Conservation (phyloP, 805 yeast species). For the Metahyphopichia silvanorum region DNA sequence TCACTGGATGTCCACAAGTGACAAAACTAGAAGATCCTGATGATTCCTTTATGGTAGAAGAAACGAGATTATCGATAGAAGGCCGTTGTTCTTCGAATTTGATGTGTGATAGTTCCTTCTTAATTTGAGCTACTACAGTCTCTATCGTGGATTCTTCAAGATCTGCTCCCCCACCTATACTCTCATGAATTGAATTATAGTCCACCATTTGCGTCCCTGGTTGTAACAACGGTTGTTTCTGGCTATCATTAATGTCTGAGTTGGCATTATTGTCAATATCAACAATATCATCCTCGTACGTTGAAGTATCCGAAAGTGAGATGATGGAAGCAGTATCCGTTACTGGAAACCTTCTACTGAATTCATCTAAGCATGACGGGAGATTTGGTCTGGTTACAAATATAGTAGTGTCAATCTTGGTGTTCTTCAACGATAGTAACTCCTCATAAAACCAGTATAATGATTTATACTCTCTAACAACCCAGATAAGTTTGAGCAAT, state of each 20-base stretch:
- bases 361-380: conserved; percentile 4
- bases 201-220: not conserved
- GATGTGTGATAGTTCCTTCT: conserved; percentile 16
- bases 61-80: conserved; percentile 31
- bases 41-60: conserved; percentile 25
- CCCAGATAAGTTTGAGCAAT: conserved; percentile 52
- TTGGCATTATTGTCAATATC: not conserved
- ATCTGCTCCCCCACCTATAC: not conserved
- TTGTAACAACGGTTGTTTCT: conserved; percentile 1
- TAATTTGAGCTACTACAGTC: conserved; percentile 5
- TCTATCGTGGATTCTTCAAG: conserved; percentile 1
- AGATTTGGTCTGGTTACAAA: conserved; percentile 26
- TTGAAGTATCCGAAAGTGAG: not conserved
- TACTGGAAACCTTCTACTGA: conserved; percentile 3
- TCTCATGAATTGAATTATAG: not conserved
- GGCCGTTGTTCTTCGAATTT: conserved; percentile 44
- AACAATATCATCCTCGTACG: not conserved
- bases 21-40: conserved; percentile 34
- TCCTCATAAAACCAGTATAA: conserved; percentile 51
- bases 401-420: conserved; percentile 27
- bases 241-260: not conserved
- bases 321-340: conserved; percentile 3
- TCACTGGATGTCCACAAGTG: conserved; percentile 29
- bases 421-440: conserved; percentile 20
- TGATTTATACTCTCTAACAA: conserved; percentile 47